A percentile compares a stretch with the other conserved stretches of the same genome.
phyloP scores from a whole-genome alignment of 2,329 filamentous ascomycete genomes.

The Penicillium sp. region DNA sequence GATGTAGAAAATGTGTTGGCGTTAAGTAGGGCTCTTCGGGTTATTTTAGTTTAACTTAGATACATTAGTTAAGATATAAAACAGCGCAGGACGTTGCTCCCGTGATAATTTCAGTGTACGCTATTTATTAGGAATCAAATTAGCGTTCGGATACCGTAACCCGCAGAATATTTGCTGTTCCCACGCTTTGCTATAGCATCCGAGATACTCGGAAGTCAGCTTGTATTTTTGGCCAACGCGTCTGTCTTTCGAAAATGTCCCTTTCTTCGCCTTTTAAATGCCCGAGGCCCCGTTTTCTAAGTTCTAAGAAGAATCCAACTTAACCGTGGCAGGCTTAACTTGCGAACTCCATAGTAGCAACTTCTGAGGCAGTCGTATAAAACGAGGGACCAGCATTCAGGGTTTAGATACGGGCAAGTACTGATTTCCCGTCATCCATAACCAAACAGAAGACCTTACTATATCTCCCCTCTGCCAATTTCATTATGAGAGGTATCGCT shows the following conservation, averaged over 20 bases:
- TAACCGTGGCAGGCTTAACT: slow-evolving; percentile 1
- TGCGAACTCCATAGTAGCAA: slow-evolving; percentile 38
- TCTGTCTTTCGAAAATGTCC: slow-evolving; percentile 40
- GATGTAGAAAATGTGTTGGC: slow-evolving; percentile 14
- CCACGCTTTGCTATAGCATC: too few relatives aligned
- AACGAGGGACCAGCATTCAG: slow-evolving; percentile 31
- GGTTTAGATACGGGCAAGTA: slow-evolving; percentile 34
- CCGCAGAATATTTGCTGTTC: too few relatives aligned
- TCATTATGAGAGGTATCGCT: too few relatives aligned
- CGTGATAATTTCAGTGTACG: too few relatives aligned
- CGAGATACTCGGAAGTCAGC: background rate
- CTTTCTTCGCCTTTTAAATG: slow-evolving; percentile 41
- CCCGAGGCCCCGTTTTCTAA: slow-evolving; percentile 42
- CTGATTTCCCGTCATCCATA: slow-evolving; percentile 30
- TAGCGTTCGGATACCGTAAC: too few relatives aligned
- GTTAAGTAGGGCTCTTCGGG: background rate
- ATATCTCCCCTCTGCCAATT: slow-evolving; percentile 47
- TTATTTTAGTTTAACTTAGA: background rate
- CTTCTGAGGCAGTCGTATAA: slow-evolving; percentile 33
- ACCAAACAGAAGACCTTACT: slow-evolving; percentile 43
- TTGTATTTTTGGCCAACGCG: slow-evolving; percentile 32
- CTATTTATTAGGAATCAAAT: too few relatives aligned
- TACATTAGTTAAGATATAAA: background rate
- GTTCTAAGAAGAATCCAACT: slow-evolving; percentile 42
- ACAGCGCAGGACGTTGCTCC: too few relatives aligned